A percentile compares a stretch with the other conserved stretches of the same genome.
phyloP scores from a whole-genome alignment of 2,329 filamentous ascomycete genomes.

The Botrytis hyacinthi region DNA sequence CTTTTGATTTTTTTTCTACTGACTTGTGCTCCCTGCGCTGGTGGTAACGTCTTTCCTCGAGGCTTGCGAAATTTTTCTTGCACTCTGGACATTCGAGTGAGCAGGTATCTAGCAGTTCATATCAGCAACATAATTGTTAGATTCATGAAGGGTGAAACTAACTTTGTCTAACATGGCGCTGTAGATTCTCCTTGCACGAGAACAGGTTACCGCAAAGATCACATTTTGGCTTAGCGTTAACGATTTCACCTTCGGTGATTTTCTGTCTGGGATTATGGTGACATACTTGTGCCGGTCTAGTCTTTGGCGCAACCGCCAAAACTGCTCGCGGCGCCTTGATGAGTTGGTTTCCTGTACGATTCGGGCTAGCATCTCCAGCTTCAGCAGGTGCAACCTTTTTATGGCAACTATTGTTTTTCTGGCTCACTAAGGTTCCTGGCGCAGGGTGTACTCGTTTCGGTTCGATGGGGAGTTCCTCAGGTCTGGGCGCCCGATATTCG shows the following conservation, averaged over 20 bases:
- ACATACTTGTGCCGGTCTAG: background rate
- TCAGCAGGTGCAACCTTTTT: background rate
- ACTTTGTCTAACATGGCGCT: background rate
- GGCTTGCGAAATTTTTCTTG: background rate
- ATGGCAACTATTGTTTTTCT: background rate
- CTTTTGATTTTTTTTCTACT: background rate
- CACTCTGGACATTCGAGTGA: background rate
- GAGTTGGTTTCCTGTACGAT: background rate
- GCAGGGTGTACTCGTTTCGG: background rate
- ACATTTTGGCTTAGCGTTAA: background rate
- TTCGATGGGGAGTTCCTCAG: background rate
- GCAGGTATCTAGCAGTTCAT: background rate
- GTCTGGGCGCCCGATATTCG: background rate
- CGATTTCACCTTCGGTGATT: background rate
- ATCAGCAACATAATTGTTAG: background rate
- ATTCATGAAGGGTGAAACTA: too few relatives aligned
- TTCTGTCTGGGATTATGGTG: background rate
- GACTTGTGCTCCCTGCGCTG: background rate
- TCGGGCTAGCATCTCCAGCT: background rate
- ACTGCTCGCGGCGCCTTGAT: background rate
- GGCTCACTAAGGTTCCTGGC: background rate
- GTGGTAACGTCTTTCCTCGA: background rate
- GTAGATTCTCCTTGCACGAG: background rate
- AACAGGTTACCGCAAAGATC: background rate
- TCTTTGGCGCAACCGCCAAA: background rate